phyloP scores from a whole-genome alignment of 345 rosid genomes.

The Nephelium lappaceum region DNA sequence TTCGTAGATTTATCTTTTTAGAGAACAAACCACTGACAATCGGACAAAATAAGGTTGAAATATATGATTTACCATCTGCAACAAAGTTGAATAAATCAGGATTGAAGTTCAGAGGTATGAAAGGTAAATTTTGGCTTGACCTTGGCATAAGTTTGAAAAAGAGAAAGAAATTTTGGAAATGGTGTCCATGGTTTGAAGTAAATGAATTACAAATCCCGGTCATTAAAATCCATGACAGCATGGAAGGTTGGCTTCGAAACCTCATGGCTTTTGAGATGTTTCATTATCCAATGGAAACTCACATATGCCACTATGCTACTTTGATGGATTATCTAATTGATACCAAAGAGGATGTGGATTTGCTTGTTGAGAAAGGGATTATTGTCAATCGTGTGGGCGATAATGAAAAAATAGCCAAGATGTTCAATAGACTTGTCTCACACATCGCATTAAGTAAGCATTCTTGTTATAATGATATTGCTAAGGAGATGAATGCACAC shows the following conservation, averaged over 20 bases:
- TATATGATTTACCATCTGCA: no score
- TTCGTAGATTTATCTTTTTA: no score
- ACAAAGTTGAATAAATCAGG: no score
- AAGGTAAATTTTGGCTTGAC: not conserved
- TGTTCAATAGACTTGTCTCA: not conserved
- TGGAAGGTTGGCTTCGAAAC: not conserved
- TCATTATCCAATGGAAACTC: not conserved
- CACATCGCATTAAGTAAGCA: accelerated
- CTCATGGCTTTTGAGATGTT: conserved; percentile 2
- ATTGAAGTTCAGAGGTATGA: no score
- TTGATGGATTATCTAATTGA: not conserved
- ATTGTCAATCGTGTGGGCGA: not conserved
- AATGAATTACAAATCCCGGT: not conserved
- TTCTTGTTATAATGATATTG: not conserved
- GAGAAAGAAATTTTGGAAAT: no score
- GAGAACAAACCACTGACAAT: no score
- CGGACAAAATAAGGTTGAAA: no score
- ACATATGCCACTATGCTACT: not conserved
- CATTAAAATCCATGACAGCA: not conserved
- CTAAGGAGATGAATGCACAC: not conserved
- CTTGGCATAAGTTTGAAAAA: not conserved
- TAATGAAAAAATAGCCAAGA: not conserved
- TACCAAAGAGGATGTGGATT: not conserved
- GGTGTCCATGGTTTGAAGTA: not conserved
- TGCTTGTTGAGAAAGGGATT: not conserved